Conservation (phyloP, 371 early-diverging fungal species). For the Lichtheimia hyalospora region DNA sequence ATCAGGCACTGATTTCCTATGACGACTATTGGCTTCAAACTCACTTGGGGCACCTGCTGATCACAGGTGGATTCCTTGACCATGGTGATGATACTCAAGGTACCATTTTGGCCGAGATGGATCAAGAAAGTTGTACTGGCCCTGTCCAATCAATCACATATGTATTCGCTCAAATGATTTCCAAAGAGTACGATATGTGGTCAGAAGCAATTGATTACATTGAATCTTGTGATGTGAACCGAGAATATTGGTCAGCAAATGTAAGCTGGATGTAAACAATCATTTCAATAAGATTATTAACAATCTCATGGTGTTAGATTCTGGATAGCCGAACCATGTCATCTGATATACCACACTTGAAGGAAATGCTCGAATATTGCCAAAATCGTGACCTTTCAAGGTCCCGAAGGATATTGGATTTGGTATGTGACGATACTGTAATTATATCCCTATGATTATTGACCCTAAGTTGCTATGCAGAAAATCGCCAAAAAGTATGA, state of each 20-base stretch:
- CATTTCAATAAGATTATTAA: not conserved
- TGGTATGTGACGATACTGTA: too few relatives aligned
- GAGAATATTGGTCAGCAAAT: constrained; percentile 27
- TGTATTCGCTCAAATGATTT: constrained; percentile 23
- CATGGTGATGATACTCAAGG: not conserved
- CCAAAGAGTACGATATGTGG: constrained; percentile 24
- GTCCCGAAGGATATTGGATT: not conserved
- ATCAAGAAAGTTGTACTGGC: constrained; percentile 15
- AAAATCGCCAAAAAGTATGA: constrained; percentile 21
- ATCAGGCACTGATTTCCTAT: constrained; percentile 9
- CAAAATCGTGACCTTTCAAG: not conserved
- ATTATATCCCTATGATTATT: not conserved
- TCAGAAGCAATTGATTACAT: constrained; percentile 32
- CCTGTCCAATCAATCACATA: constrained; percentile 30
- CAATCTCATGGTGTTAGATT: too few relatives aligned
- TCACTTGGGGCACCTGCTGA: constrained; percentile 22
- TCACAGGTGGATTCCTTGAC: constrained; percentile 11
- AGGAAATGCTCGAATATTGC: not conserved
- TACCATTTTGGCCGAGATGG: not conserved
- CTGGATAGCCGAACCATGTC: too few relatives aligned
- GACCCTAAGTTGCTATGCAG: not conserved
- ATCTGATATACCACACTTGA: not conserved
- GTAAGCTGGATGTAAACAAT: constrained; percentile 1
- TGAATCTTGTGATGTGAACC: constrained; percentile 21
- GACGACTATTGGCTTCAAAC: constrained; percentile 17